Percentiles rank a stretch among this genome's conserved stretches.
Evolutionary conservation across 208 protist species (phyloP).

Genomic region (Leptomonas seymouri): DNA sequence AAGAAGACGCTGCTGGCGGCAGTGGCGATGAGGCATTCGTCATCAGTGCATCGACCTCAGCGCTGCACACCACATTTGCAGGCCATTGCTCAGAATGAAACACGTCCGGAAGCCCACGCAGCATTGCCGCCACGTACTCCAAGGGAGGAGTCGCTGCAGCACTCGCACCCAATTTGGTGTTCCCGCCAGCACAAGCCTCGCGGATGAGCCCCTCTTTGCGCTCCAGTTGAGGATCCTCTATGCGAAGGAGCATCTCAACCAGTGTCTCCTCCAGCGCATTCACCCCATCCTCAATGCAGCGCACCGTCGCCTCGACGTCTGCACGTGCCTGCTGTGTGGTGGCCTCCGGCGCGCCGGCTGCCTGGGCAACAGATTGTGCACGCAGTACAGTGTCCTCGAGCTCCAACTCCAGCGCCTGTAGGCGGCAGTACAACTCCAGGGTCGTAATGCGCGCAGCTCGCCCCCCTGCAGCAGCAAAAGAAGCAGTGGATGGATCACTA

Average conservation of each 20-base stretch:
- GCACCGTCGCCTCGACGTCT: conserved; percentile 17
- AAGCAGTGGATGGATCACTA: too few relatives aligned
- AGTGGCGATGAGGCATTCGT: neutral
- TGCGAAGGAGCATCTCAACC: conserved; percentile 38
- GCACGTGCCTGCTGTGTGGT: conserved; percentile 11
- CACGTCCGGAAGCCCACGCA: conserved; percentile 24
- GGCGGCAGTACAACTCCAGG: conserved; percentile 46
- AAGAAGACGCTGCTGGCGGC: neutral
- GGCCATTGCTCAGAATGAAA: conserved; percentile 50
- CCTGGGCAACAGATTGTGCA: neutral
- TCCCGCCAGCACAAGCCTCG: neutral
- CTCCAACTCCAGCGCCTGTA: conserved; percentile 48
- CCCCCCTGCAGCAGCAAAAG: neutral
- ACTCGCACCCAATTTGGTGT: neutral
- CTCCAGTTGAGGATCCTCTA: neutral
- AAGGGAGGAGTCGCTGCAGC: neutral
- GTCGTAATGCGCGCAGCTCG: conserved; percentile 7
- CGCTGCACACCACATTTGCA: conserved; percentile 35
- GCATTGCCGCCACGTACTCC: conserved; percentile 36
- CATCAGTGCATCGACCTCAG: neutral
- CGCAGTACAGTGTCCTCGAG: conserved; percentile 37
- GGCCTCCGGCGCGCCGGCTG: conserved; percentile 12
- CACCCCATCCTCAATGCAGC: conserved; percentile 21
- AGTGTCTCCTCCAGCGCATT: conserved; percentile 43
- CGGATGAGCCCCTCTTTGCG: too few relatives aligned